Evolutionary conservation across 176 grass and related monocot genomes (phyloP).

Genomic region (Poa pratensis): DNA sequence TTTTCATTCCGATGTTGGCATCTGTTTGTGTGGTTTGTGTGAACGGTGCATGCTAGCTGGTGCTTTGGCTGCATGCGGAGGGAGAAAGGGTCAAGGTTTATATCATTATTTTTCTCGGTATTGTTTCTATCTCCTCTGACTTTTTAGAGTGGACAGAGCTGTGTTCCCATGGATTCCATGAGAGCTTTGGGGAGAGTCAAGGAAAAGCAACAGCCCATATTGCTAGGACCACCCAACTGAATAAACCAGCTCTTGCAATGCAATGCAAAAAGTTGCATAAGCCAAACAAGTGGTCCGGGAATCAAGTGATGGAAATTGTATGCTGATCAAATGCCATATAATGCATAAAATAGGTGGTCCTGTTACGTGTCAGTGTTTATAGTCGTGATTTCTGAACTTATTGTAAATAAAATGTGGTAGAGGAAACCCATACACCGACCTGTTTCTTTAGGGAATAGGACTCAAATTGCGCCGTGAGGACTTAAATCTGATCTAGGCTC

Average conservation of each 20-base stretch:
- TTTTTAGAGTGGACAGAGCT: slow-evolving; percentile 18
- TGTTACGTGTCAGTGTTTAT: background rate
- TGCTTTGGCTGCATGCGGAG: slow-evolving; percentile 37
- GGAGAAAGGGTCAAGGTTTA: slow-evolving; percentile 36
- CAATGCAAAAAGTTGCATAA: slow-evolving; percentile 12
- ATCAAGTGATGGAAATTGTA: slow-evolving; percentile 28
- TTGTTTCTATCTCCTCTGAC: slow-evolving; percentile 58
- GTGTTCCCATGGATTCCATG: slow-evolving; percentile 47
- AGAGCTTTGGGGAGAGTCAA: slow-evolving; percentile 43
- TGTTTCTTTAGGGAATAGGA: too few relatives aligned
- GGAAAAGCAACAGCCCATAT: slow-evolving; percentile 42
- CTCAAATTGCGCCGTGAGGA: background rate
- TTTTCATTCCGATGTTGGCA: background rate
- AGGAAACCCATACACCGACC: too few relatives aligned
- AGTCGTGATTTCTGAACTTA: background rate
- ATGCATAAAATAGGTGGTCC: background rate
- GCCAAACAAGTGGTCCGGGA: slow-evolving; percentile 15
- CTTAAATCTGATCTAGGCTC: background rate
- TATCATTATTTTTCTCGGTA: slow-evolving; percentile 26
- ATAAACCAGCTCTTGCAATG: slow-evolving; percentile 34
- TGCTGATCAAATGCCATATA: background rate
- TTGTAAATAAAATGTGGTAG: too few relatives aligned
- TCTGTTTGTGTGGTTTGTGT: slow-evolving; percentile 43
- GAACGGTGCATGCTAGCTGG: slow-evolving; percentile 15
- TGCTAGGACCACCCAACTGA: slow-evolving; percentile 53